These are phyloP conservation scores for Ajuga chamaepitys DNA, from an alignment of 257 asterid species.

Conservation along the genomic window DNA sequence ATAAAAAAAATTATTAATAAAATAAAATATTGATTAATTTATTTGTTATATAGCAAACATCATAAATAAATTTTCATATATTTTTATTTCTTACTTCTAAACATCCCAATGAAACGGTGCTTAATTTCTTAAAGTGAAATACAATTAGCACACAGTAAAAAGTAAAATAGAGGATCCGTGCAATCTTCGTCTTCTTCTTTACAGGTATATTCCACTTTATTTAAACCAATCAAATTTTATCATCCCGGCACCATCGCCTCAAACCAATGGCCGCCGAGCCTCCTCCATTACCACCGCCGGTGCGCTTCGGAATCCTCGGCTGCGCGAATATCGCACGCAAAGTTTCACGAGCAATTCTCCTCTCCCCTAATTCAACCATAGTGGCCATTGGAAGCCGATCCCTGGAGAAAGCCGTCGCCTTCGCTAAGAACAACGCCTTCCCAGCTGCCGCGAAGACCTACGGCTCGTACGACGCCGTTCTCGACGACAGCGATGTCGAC, in stretches of 20 bases:
- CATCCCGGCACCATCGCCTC: background rate
- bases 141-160: no score
- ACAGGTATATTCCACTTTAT: no score
- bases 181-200: no score
- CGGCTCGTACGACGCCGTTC: slow-evolving; percentile 38
- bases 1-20: no score
- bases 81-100: no score
- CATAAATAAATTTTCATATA: no score
- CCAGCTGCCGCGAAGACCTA: slow-evolving; percentile 33
- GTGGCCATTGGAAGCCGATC: slow-evolving; percentile 53
- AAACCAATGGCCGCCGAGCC: slow-evolving; percentile 22
- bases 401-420: slow-evolving; percentile 29
- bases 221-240: no score
- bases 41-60: no score
- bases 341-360: slow-evolving; percentile 39
- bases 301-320: slow-evolving; percentile 40
- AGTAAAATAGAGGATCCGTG: no score
- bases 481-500: slow-evolving; percentile 44
- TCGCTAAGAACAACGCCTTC: slow-evolving; percentile 27
- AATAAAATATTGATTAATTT: no score
- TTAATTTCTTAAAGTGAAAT: no score
- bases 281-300: background rate
- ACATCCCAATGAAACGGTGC: no score
- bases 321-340: slow-evolving; percentile 46
- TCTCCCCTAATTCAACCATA: slow-evolving; percentile 37